Evolutionary conservation across 139 green algal genomes (phyloP).

Genomic region (Chlorella ohadii): DNA sequence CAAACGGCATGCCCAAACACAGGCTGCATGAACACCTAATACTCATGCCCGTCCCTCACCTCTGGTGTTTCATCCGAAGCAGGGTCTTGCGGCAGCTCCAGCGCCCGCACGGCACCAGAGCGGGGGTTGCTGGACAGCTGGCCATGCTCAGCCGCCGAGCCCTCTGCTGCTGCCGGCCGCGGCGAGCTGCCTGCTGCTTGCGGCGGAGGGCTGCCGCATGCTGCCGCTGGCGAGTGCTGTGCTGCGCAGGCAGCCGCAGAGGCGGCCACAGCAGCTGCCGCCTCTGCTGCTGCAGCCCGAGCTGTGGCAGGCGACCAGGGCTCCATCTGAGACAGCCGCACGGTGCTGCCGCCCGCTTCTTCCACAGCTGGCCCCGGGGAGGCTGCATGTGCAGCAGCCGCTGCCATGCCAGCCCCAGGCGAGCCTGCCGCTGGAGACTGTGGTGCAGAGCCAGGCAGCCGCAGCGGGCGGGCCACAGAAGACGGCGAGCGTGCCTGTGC

Average conservation of each 20-base stretch:
- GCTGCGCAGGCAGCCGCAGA: not conserved
- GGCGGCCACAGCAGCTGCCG: not conserved
- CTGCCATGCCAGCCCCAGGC: not conserved
- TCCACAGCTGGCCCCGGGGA: not conserved
- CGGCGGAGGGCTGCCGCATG: too few relatives aligned
- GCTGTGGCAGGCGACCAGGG: conserved; percentile 7
- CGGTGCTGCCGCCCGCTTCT: too few relatives aligned
- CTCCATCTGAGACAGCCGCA: conserved; percentile 6
- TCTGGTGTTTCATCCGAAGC: too few relatives aligned
- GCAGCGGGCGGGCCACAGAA: not conserved
- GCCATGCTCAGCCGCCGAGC: too few relatives aligned
- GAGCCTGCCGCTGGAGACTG: not conserved
- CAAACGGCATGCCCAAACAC: too few relatives aligned
- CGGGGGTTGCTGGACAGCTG: too few relatives aligned
- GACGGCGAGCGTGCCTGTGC: not conserved
- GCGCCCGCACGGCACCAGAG: too few relatives aligned
- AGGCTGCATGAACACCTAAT: too few relatives aligned
- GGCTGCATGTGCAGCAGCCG: not conserved
- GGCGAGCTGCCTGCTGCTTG: too few relatives aligned
- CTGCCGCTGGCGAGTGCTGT: not conserved
- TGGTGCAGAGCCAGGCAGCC: not conserved
- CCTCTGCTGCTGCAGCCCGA: not conserved
- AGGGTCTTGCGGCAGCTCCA: too few relatives aligned
- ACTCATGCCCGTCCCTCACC: too few relatives aligned
- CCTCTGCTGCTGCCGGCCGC: too few relatives aligned